Evolutionary conservation across 2,329 filamentous ascomycete species (phyloP).

Genomic region (Venturia carpophila): DNA sequence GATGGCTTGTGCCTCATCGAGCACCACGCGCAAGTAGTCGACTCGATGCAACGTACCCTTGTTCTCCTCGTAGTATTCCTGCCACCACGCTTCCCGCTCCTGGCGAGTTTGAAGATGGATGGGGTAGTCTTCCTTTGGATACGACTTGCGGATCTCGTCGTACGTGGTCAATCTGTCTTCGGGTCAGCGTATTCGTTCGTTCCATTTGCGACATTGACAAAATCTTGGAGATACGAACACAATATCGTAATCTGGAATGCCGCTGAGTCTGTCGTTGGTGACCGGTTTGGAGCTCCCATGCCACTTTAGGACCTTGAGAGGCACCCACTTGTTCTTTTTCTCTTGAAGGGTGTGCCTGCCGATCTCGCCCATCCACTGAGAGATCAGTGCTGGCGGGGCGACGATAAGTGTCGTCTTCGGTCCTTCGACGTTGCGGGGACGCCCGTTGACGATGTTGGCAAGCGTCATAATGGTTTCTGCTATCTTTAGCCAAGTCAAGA

Average conservation of each 20-base stretch:
- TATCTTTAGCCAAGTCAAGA: not conserved
- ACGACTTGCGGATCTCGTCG: slow-evolving; percentile 34
- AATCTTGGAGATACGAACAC: slow-evolving; percentile 4
- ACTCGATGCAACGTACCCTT: slow-evolving; percentile 34
- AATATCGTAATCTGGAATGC: slow-evolving; percentile 11
- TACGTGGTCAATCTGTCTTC: slow-evolving; percentile 34
- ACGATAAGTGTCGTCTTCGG: slow-evolving; percentile 37
- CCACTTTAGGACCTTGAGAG: slow-evolving; percentile 15
- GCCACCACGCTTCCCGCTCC: slow-evolving; percentile 36
- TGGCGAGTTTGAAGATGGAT: slow-evolving; percentile 30
- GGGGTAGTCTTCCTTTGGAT: slow-evolving; percentile 35
- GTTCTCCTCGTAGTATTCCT: slow-evolving; percentile 25
- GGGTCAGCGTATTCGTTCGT: not conserved
- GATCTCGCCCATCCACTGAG: slow-evolving; percentile 35
- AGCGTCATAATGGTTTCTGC: slow-evolving; percentile 33
- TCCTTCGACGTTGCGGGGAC: slow-evolving; percentile 19
- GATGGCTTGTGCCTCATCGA: slow-evolving; percentile 52
- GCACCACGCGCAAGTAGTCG: slow-evolving; percentile 28
- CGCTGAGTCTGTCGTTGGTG: not conserved
- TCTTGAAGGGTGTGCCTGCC: slow-evolving; percentile 22
- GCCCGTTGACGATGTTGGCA: slow-evolving; percentile 39
- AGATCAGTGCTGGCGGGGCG: slow-evolving; percentile 32
- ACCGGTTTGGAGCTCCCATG: not conserved
- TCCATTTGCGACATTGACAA: not conserved
- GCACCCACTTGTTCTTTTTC: not conserved